Evolutionary conservation across 108 stramenopile species (phyloP).

Genomic region (Aurantiochytrium sp.): DNA sequence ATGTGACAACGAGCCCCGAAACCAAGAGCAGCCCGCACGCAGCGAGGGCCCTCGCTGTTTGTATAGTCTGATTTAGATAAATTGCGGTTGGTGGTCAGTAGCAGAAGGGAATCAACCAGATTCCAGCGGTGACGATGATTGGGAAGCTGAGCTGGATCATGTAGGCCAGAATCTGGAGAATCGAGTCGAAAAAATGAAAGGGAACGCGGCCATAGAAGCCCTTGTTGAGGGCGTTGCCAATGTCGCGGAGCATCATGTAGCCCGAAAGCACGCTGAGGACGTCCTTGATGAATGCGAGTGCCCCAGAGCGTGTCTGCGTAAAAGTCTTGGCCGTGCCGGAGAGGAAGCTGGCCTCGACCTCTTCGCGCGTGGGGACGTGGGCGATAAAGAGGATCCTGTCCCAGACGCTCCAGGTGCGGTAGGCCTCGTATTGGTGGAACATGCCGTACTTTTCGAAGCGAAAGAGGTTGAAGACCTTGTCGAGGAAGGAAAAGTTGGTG

Average conservation of each 20-base stretch:
- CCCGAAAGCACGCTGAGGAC: neutral
- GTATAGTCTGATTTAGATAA: too few species aligned
- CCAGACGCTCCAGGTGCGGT: constrained; percentile 47
- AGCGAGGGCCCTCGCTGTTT: too few species aligned
- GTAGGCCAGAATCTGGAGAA: neutral
- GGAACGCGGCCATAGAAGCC: neutral
- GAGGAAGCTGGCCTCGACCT: neutral
- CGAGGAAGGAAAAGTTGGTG: constrained; percentile 28
- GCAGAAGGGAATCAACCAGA: constrained; percentile 24
- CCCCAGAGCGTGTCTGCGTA: neutral
- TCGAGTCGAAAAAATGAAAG: neutral
- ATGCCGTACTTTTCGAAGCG: constrained; percentile 18
- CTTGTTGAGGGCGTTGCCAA: neutral
- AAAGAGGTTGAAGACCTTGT: constrained; percentile 19
- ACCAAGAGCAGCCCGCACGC: too few species aligned
- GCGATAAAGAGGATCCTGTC: constrained; percentile 42
- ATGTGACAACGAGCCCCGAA: too few species aligned
- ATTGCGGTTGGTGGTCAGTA: too few species aligned
- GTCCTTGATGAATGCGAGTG: neutral
- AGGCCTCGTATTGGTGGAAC: constrained; percentile 38
- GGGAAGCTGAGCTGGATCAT: constrained; percentile 22
- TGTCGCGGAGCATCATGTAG: neutral
- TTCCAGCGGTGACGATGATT: neutral
- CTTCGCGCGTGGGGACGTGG: neutral
- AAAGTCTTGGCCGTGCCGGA: neutral